Evolutionary conservation across 1,284 basidiomycete species (phyloP).

Genomic region (Trichosporon sp.): DNA sequence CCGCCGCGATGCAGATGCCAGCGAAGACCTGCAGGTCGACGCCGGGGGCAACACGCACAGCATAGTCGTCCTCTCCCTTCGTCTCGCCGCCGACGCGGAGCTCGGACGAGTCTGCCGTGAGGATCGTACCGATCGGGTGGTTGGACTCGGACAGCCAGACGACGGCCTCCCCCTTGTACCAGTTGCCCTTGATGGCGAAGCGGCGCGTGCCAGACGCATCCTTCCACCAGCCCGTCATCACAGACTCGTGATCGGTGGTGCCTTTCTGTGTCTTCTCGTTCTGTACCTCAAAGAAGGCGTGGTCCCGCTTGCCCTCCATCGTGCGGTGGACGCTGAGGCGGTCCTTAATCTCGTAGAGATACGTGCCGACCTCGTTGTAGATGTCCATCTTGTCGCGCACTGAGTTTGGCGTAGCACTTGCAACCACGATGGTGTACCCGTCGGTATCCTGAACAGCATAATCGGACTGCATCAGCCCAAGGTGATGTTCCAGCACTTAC

Average conservation of each 20-base stretch:
- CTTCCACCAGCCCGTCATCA: neutral
- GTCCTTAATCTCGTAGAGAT: neutral
- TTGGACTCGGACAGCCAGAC: neutral
- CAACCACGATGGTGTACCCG: neutral
- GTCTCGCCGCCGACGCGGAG: neutral
- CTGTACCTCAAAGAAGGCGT: neutral
- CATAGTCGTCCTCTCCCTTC: neutral
- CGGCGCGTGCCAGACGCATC: neutral
- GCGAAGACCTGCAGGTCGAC: constrained; percentile 2
- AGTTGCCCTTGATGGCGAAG: constrained; percentile 4
- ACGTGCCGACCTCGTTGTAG: neutral
- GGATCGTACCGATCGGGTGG: neutral
- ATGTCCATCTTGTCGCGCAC: neutral
- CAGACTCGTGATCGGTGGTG: neutral
- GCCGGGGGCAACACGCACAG: neutral
- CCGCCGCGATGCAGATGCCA: neutral
- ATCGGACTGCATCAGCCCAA: neutral
- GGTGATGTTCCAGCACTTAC: neutral
- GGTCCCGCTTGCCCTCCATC: neutral
- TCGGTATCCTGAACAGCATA: neutral
- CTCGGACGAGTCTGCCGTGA: neutral
- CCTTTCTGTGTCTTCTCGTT: neutral
- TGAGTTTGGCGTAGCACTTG: neutral
- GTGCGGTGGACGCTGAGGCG: neutral
- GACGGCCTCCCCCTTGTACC: neutral